Percentiles rank a stretch among this genome's conserved stretches.
phyloP scores from a whole-genome alignment of 2,329 filamentous ascomycete species.

The Paracamarosporium sp. region DNA sequence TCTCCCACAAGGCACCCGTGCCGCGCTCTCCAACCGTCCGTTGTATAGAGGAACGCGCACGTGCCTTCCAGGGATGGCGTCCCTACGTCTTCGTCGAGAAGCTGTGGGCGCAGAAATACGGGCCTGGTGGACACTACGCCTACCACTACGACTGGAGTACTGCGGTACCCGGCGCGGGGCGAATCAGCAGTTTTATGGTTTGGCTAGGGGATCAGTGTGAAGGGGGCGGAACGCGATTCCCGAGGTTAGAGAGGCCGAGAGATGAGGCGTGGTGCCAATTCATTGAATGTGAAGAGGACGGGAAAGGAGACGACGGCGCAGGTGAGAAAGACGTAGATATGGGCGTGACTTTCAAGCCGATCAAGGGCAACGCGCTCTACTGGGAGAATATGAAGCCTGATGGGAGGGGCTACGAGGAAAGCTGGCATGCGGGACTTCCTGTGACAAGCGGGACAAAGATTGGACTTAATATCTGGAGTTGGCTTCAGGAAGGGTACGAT shows the following conservation, averaged over 20 bases:
- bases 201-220: slow-evolving; percentile 60
- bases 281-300: slow-evolving; percentile 56
- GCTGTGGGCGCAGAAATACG: slow-evolving; percentile 67
- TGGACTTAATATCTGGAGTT: slow-evolving; percentile 71
- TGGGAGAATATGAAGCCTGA: slow-evolving; percentile 67
- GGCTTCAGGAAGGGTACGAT: slow-evolving; percentile 56
- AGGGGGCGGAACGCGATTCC: slow-evolving; percentile 69
- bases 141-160: slow-evolving; percentile 64
- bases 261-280: slow-evolving; percentile 63
- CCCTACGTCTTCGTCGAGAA: slow-evolving; percentile 65
- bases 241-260: slow-evolving; percentile 54
- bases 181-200: slow-evolving; percentile 68
- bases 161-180: slow-evolving; percentile 44
- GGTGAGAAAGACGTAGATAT: slow-evolving; percentile 32
- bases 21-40: slow-evolving; percentile 56
- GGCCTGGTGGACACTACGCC: slow-evolving; percentile 63
- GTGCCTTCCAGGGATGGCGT: slow-evolving; percentile 67
- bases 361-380: slow-evolving; percentile 65
- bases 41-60: slow-evolving; percentile 65
- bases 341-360: slow-evolving; percentile 65
- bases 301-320: slow-evolving; percentile 14
- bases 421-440: slow-evolving; percentile 67
- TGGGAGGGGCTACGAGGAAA: slow-evolving; percentile 64
- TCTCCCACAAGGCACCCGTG: slow-evolving; percentile 58
- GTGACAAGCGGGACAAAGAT: slow-evolving; percentile 64